Percentiles rank a stretch among this genome's conserved stretches.
Evolutionary conservation across 2,329 filamentous ascomycete genomes (phyloP).

Genomic region (Ophiocordyceps camponoti-saundersi): DNA sequence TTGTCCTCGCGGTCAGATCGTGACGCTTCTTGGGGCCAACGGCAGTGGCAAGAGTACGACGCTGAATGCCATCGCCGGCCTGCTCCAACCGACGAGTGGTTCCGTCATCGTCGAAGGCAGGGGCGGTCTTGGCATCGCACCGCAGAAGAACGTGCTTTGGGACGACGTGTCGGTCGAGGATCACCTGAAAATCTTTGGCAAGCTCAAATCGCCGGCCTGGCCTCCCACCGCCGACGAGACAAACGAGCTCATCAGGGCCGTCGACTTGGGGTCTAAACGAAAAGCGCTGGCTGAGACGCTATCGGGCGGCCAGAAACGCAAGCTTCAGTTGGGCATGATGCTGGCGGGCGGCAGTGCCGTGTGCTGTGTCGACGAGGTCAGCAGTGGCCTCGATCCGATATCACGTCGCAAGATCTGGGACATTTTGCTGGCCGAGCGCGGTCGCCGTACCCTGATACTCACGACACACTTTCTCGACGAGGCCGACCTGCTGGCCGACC

Average conservation of each 20-base stretch:
- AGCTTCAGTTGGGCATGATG: conserved; percentile 89
- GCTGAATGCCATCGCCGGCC: conserved; percentile 70
- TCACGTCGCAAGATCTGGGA: conserved; percentile 87
- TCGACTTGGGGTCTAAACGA: conserved; percentile 62
- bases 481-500: conserved; percentile 75
- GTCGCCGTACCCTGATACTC: conserved; percentile 64
- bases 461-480: conserved; percentile 93
- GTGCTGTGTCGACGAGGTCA: conserved; percentile 85
- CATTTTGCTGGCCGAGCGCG: conserved; percentile 72
- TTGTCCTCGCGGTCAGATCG: conserved; percentile 63
- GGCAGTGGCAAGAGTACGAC: conserved; percentile 85
- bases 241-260: conserved; percentile 43
- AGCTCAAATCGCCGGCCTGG: conserved; percentile 49
- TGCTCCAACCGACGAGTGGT: conserved; percentile 61
- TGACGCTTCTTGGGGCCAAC: conserved; percentile 76
- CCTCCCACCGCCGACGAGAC: conserved; percentile 42
- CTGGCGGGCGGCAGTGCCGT: conserved; percentile 76
- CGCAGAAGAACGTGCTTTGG: conserved; percentile 91
- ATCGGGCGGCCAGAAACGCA: conserved; percentile 82
- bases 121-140: conserved; percentile 71
- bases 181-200: conserved; percentile 71
- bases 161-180: conserved; percentile 74
- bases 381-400: conserved; percentile 72
- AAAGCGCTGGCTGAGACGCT: conserved; percentile 58
- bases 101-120: conserved; percentile 61